These are phyloP conservation scores for Fusarium pseudoanthophilum DNA, from an alignment of 2,329 filamentous ascomycete genomes.

Conservation along the genomic window DNA sequence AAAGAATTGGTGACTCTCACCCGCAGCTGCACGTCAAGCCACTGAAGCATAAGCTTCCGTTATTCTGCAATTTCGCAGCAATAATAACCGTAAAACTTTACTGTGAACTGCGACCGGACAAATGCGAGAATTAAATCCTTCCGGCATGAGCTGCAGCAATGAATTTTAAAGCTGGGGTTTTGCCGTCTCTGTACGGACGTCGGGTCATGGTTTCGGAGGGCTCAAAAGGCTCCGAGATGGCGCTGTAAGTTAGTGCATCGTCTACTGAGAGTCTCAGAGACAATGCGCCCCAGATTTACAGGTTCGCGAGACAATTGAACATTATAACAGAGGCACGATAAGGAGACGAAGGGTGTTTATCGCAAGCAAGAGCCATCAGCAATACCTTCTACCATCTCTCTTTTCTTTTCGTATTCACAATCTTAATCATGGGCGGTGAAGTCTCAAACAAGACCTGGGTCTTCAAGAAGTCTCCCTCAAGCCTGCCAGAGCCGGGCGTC, in stretches of 20 bases:
- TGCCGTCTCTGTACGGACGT: neutral
- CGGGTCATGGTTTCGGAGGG: neutral
- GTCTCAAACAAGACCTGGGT: neutral
- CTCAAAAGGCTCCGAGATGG: neutral
- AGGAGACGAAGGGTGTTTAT: neutral
- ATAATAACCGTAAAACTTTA: neutral
- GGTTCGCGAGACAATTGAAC: no score
- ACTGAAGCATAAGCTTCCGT: neutral
- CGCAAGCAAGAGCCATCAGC: neutral
- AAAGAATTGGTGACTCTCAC: neutral
- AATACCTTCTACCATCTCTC: no score
- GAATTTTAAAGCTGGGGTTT: neutral
- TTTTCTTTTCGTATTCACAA: neutral
- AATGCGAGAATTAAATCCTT: neutral
- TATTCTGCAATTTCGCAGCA: no score
- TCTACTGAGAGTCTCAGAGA: neutral
- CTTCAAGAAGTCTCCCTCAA: neutral
- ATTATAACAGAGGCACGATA: neutral
- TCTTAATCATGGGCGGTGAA: neutral
- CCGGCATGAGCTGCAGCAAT: neutral
- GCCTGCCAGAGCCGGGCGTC: neutral
- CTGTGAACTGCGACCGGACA: neutral
- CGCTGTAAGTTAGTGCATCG: neutral
- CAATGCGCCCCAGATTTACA: neutral
- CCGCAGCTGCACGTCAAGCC: neutral